Base-by-base conservation (phyloP, 2,329 filamentous ascomycete species). In the Beauveria scarabaeidicola region DNA sequence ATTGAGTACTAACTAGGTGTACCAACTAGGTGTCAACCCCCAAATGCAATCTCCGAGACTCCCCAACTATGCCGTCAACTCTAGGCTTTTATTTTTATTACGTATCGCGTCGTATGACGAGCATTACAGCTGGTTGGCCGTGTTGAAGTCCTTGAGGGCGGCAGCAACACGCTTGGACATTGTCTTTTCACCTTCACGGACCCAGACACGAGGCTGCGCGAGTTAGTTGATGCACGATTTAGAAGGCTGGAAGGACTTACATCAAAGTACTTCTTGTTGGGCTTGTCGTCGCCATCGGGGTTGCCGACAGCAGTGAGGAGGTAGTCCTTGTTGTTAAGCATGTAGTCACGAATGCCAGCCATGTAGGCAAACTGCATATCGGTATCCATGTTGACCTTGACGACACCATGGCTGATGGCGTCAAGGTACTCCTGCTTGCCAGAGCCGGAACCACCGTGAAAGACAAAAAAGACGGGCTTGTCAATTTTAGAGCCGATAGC, bases 361-460 rank as follows among this genome's bases (percentile, higher is more conserved):
- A 94, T 83, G 84, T 97, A 99, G 62, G 93, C 92, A 77, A 86
- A 96, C 82, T 97, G 93, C 78, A 97, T 84, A 74, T 99, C 94
- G 54, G 94, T 99, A 79, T 99, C 94, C 70, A 99, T 82, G 82
- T 99, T 99, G 79, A 99, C 94, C 88, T 99, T 99, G 81, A 97
- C 88, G 68, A 99, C 93, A 82, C 94, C 94, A 77, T 93, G 89
- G 73, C 80, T 79, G 77, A 97, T 97, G 72, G 92, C 93, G 69
- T 91, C 85, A 64, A 81, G 82, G 84, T 89, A 99, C 80, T 99
- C 94, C 68, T 90, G 77, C 82, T 96, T 95, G 74, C 83, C 82
- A 66, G 90, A 95, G 67, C 94, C 94, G 65, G 90, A 96, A 70
- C 94, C 94, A 71, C 94, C 94, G 84, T 99, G 94, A 89, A 99